Base-by-base conservation (phyloP, 2,329 filamentous ascomycete species). In the Talaromyces sp. region DNA sequence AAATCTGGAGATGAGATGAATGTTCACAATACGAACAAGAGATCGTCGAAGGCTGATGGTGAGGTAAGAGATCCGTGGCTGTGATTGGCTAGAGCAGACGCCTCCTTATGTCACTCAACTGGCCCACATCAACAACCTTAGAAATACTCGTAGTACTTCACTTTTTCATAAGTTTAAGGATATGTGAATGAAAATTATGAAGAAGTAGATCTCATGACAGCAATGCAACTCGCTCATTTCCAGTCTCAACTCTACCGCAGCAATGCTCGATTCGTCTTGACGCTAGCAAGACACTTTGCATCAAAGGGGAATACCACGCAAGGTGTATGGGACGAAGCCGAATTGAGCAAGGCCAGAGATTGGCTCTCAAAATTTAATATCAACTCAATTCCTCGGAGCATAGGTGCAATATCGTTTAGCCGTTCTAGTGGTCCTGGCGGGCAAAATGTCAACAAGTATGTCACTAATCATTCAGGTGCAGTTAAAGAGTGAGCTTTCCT, bases 361-460 rank as follows among this genome's bases (percentile, higher is more conserved):
- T 89, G 87, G 87, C 82, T 89, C 57, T 77, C 79, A 50, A 76
- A 77, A 52, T 81, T 88, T 68, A 78, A 83, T 73, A 74, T 81
- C 63, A 80, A 84, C 15, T 82, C 83, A 15, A 84, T 89, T 64
- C 85, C 87, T 31, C 81, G 80, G 64, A 79, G 79, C 68, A 80
- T 89, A 65, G 83, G 85, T 70, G 82, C 87, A 67, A 73, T 89
- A 68, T 85, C 82, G 58, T 89, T 87, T 74, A 88, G 85, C 72
- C 81, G 87, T 65, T 88, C 87, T 2, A 87, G 86, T 61, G 87
- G 87, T 3, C 87, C 87, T 19, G 87, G 87, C 60, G 87, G 87
- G 11, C 87, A 89, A 74, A 89, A 89, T 78, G 87, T 89, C 64
- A 89, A 89, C 77, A 89, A 89, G 87, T 89, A 76, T 69, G 80